Base-by-base conservation (phyloP, 495 filamentous ascomycete species). In the Aspergillus hancockii region DNA sequence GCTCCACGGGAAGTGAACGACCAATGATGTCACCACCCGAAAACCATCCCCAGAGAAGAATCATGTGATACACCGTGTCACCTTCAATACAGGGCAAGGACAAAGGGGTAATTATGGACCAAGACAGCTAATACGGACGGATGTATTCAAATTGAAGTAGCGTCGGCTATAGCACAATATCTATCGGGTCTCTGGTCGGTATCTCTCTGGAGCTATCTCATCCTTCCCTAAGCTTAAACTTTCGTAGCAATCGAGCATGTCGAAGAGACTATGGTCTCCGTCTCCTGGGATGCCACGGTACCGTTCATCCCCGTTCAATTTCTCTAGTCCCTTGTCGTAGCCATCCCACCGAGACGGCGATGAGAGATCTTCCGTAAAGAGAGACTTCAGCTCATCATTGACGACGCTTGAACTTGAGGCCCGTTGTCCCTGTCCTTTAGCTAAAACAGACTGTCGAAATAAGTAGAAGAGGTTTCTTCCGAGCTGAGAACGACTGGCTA, bases 241-340 rank as follows among this genome's bases (percentile, higher is more conserved):
- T 51, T 79, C 76, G 60, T 77, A 80, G 1, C 67, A 68, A 63
- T 74, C 74, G 8, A 80, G 64, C 77, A 80, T 80, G 19, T 75
- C 73, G 14, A 66, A 74, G 3, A 80, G 61, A 36, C 50, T 68
- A 18, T 53, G 56, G 8, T 52, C 62, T 9, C 50, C 60, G 8
- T 63, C 65, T 6, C 13, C n/a, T 1, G 61, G 61, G 28, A 69
- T 67, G 0, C 71, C 72, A 59, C 63, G 68, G 55, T 78, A 78
- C 41, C 70, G 70, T 16, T 61, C 66, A 50, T 75, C 64, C 49
- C 38, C 52, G 45, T 76, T 64, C n/a, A 77, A 55, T 47, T 78
- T 76, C 63, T 78, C 68, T 56, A 78, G 51, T 0, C 76, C 73
- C 25, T 70, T 62, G 3, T 71, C 71, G 60, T 73, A 77, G 8